A percentile compares a stretch with the other conserved stretches of the same genome.
Conservation (phyloP, 176 grass and related monocot genomes). For the Puccinellia tenuiflora region DNA sequence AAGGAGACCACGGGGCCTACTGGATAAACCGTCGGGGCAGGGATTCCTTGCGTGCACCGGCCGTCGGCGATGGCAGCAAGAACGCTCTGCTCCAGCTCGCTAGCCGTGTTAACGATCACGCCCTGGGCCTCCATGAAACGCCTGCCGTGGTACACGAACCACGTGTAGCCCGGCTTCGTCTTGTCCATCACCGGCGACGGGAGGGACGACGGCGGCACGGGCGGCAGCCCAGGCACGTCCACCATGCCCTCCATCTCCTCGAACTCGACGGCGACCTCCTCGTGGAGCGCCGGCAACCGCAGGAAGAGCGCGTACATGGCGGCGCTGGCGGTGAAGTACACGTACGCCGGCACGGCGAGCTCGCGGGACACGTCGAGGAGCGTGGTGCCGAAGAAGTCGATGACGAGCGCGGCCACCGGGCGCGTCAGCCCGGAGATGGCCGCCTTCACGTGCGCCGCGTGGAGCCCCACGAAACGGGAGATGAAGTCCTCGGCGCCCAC, state of each 20-base stretch:
- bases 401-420: not conserved
- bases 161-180: not conserved
- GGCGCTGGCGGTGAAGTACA: not conserved
- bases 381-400: constrained; percentile 5
- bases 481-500: not conserved
- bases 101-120: not conserved
- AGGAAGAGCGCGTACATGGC: constrained; percentile 9
- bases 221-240: not conserved
- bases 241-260: not conserved
- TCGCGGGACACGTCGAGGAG: not conserved
- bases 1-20: not conserved
- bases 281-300: constrained; percentile 2
- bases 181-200: not conserved
- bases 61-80: not conserved
- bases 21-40: not conserved
- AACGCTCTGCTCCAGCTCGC: not conserved
- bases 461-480: not conserved
- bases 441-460: not conserved
- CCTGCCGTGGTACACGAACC: constrained; percentile 2
- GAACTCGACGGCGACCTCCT: not conserved
- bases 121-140: not conserved
- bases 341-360: not conserved
- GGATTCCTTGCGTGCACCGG: not conserved
- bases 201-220: not conserved
- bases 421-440: not conserved